Evolutionary conservation across 2,329 filamentous ascomycete genomes (phyloP), one percentile per base, ranked within the genome.

Genomic region (Botrytis cinerea): DNA sequence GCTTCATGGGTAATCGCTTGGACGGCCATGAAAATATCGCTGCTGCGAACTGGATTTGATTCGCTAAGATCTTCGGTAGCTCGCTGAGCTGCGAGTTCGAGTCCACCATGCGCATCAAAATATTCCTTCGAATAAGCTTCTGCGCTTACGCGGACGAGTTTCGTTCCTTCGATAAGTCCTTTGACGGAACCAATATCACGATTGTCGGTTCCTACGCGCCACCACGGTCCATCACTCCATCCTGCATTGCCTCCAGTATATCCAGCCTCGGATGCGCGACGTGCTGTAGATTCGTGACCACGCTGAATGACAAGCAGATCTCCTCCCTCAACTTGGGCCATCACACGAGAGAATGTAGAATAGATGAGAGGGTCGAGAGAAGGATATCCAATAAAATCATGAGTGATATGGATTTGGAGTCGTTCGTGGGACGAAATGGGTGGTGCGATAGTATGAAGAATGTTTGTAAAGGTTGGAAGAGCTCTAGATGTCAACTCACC

Each of bases 321-420:
- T 72, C 96, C 96, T 76, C 96, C 96, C 84, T 99, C 96, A 63
- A 99, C 96, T 84, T 99, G 96, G n/a, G 94, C 89, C 96, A 99
- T 99, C 80, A 99, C 95, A 71, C 94, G 91, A 72, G 92, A 92
- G 85, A 99, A 99, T 76, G 96, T 94, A 73, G 89, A 88, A 83
- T 98, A 94, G 79, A 98, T 93, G 72, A 98, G 88, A 28, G 95
- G 94, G 81, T 98, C 95, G 78, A 99, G 90, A 28, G 94, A 95
- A 4, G 96, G 96, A 82, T 99, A 99, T 78, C 94, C 94, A 78
- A 94, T 91, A 61, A 99, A 89, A 82, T 98, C 96, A 85, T 99
- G 96, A 14, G 95, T 97, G 76, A 96, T 97, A 85, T 99, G 96
- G 79, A 99, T 98, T 79, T 97, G 92, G 12, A 99, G 92, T 68